Evolutionary conservation across 768 basidiomycete species (phyloP).

Genomic region (Cubamyces lactineus): DNA sequence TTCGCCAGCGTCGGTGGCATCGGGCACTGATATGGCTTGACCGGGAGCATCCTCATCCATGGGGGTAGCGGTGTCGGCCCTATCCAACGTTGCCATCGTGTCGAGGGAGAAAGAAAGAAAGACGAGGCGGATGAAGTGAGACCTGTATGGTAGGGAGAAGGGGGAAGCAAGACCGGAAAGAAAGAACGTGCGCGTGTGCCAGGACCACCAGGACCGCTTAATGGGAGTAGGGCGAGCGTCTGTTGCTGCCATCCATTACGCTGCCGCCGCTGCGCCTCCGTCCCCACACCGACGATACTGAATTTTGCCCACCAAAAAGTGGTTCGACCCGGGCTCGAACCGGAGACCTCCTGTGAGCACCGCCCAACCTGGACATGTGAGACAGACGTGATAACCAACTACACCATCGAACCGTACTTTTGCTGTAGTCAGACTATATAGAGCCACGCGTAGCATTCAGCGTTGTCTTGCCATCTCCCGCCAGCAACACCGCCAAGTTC

Average conservation of each 20-base stretch:
- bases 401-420: conserved; percentile 30
- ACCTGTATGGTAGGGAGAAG: not conserved
- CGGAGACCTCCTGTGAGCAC: conserved; percentile 32
- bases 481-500: too few species aligned
- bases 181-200: conserved; percentile 21
- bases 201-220: not conserved
- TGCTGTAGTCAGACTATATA: too few species aligned
- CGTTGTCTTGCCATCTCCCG: not conserved
- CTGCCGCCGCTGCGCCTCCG: not conserved
- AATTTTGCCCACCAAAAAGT: conserved; percentile 25
- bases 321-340: conserved; percentile 35
- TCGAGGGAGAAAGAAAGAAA: not conserved
- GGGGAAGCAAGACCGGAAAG: conserved; percentile 4
- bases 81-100: conserved; percentile 17
- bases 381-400: conserved; percentile 36
- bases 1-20: conserved; percentile 73
- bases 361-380: conserved; percentile 15
- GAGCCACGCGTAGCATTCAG: too few species aligned
- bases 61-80: conserved; percentile 17
- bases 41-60: conserved; percentile 35
- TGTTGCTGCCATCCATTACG: not conserved
- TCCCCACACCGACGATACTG: not conserved
- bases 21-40: conserved; percentile 68
- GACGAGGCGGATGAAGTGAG: not conserved
- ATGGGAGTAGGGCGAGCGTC: conserved; percentile 3